Evolutionary conservation across 129 eudicot species (phyloP).

Genomic region (Artemisia tridentata): DNA sequence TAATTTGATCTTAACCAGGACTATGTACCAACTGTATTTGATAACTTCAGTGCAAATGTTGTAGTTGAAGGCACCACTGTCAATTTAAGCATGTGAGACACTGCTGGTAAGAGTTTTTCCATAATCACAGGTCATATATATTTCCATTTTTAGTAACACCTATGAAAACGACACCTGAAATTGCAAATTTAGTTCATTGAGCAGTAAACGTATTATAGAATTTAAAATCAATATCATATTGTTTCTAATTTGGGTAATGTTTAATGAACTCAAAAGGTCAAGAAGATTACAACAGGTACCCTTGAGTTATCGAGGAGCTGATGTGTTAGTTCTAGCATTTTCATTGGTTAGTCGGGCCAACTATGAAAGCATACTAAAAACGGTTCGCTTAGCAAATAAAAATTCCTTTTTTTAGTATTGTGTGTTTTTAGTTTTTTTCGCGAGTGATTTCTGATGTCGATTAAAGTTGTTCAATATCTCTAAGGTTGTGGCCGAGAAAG

Average conservation of each 20-base stretch:
- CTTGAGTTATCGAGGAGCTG: slow-evolving; percentile 85
- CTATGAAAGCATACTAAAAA: slow-evolving; percentile 78
- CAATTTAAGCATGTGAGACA: no score
- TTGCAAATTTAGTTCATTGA: no score
- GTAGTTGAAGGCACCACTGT: no score
- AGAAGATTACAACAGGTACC: slow-evolving; percentile 92
- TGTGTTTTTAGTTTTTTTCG: slow-evolving; percentile 10
- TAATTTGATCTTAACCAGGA: no score
- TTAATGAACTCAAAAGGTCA: slow-evolving; percentile 48
- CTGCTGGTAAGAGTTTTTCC: no score
- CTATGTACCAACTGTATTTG: no score
- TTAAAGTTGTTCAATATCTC: neutral
- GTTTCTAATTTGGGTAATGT: slow-evolving; percentile 16
- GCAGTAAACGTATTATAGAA: no score
- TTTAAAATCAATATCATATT: neutral
- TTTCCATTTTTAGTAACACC: slow-evolving; percentile 1
- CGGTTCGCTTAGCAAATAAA: slow-evolving; percentile 38
- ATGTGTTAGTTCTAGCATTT: slow-evolving; percentile 88
- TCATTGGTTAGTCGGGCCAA: slow-evolving; percentile 93
- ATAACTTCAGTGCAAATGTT: no score
- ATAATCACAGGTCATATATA: no score
- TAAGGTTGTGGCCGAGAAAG: no score
- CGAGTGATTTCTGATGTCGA: slow-evolving; percentile 30
- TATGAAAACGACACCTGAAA: neutral
- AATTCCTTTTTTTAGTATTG: neutral